phyloP scores from a whole-genome alignment of 306 rosid species.

The Vigna nakashimae region DNA sequence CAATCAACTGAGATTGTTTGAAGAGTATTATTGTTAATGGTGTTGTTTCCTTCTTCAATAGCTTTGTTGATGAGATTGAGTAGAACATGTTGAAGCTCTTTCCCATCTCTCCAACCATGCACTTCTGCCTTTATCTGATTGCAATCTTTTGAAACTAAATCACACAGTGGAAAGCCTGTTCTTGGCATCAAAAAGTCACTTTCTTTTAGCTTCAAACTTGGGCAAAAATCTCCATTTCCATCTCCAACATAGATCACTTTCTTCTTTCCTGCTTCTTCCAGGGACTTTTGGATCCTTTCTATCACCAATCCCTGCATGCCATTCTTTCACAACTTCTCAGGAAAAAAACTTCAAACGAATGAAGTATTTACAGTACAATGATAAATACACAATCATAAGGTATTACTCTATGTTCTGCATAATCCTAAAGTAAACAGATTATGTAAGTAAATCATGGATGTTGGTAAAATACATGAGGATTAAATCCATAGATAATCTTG shows the following conservation, averaged over 20 bases:
- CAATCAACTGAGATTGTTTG: slow-evolving; percentile 43
- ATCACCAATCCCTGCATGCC: slow-evolving; percentile 57
- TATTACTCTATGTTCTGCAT: no score
- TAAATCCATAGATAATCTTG: no score
- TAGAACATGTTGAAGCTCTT: slow-evolving; percentile 49
- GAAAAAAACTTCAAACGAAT: not conserved
- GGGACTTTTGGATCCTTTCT: slow-evolving; percentile 55
- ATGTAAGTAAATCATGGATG: no score
- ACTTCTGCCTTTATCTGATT: slow-evolving; percentile 56
- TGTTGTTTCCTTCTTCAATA: slow-evolving; percentile 37
- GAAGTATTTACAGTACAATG: not conserved
- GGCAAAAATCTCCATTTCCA: slow-evolving; percentile 71
- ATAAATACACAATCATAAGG: no score
- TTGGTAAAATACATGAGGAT: no score
- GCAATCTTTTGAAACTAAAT: slow-evolving; percentile 54
- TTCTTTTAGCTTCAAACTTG: slow-evolving; percentile 69
- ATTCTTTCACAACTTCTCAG: not conserved
- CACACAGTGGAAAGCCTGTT: slow-evolving; percentile 56
- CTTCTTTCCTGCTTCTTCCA: slow-evolving; percentile 49
- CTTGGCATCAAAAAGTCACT: slow-evolving; percentile 66
- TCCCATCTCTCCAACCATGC: slow-evolving; percentile 64
- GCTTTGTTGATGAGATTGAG: slow-evolving; percentile 45
- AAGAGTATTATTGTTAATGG: not conserved
- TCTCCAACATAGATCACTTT: slow-evolving; percentile 67
- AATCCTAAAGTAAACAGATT: no score